These are phyloP conservation scores for Clonostachys solani DNA, from an alignment of 2,329 filamentous ascomycete species.

Conservation along the genomic window DNA sequence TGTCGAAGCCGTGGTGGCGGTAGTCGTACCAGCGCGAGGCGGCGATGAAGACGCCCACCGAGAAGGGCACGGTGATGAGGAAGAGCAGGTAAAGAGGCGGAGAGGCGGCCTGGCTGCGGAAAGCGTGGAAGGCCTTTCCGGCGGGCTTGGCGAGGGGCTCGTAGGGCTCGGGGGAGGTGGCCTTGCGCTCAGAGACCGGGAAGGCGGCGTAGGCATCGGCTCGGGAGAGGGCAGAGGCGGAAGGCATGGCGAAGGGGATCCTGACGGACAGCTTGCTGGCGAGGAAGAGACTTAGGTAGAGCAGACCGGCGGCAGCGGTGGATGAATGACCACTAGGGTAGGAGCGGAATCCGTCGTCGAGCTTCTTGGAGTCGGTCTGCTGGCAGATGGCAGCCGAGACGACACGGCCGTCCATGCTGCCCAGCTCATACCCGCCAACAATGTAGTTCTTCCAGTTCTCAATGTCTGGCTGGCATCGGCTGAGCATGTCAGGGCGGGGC, in stretches of 20 bases:
- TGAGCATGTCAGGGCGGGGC: too few species aligned
- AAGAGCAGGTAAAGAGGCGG: neutral
- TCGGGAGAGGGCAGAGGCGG: too few species aligned
- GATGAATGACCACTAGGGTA: neutral
- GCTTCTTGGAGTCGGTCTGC: neutral
- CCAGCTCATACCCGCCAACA: too few species aligned
- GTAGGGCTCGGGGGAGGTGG: too few species aligned
- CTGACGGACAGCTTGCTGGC: neutral
- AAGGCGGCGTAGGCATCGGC: too few species aligned
- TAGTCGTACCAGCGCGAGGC: neutral
- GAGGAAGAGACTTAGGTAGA: neutral
- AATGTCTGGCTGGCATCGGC: too few species aligned
- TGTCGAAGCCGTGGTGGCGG: neutral
- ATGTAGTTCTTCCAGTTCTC: too few species aligned
- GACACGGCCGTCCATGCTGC: too few species aligned
- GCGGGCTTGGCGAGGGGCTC: too few species aligned
- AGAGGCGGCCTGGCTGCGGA: too few species aligned
- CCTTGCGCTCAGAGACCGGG: too few species aligned
- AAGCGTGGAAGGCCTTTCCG: too few species aligned
- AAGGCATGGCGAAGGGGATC: neutral
- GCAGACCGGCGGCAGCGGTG: neutral
- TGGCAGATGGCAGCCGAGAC: neutral
- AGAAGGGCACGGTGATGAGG: neutral
- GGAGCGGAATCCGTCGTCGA: neutral
- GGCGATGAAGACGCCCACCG: neutral